These are phyloP conservation scores for Nakazawaea ishiwadae DNA, from an alignment of 805 yeast genomes.

Conservation along the genomic window DNA sequence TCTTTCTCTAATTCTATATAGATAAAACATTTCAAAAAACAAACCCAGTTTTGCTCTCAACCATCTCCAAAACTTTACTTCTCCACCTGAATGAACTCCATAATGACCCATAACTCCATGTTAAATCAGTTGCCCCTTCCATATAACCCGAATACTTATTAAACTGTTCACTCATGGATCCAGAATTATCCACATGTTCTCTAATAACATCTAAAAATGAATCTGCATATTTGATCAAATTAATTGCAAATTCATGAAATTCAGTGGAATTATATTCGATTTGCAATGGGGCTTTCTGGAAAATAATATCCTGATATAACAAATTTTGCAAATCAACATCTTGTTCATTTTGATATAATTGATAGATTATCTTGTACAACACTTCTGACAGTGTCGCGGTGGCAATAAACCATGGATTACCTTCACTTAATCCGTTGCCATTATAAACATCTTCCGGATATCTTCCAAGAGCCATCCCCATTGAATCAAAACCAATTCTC, in stretches of 20 bases:
- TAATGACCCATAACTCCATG: conserved; percentile 87
- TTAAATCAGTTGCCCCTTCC: conserved; percentile 83
- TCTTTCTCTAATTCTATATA: no score
- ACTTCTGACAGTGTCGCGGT: conserved; percentile 68
- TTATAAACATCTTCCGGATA: conserved; percentile 91
- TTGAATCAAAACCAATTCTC: conserved; percentile 28
- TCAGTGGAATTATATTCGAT: conserved; percentile 29
- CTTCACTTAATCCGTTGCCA: conserved; percentile 66
- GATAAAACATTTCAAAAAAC: no score
- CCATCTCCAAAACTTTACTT: conserved; percentile 28
- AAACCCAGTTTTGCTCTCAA: no score
- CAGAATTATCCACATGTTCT: conserved; percentile 58
- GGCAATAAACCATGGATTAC: conserved; percentile 91
- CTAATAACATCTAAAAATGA: conserved; percentile 58
- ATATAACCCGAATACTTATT: conserved; percentile 74
- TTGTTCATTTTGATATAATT: conserved; percentile 30
- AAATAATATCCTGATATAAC: conserved; percentile 13
- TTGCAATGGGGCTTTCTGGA: not conserved
- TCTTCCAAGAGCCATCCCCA: conserved; percentile 76
- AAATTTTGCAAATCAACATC: conserved; percentile 25
- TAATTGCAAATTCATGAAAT: conserved; percentile 39
- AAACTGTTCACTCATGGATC: conserved; percentile 86
- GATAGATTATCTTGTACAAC: conserved; percentile 49
- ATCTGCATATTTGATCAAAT: conserved; percentile 56
- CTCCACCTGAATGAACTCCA: conserved; percentile 71